phyloP scores from a whole-genome alignment of 1,284 basidiomycete genomes.

The Trichosporon sp. region DNA sequence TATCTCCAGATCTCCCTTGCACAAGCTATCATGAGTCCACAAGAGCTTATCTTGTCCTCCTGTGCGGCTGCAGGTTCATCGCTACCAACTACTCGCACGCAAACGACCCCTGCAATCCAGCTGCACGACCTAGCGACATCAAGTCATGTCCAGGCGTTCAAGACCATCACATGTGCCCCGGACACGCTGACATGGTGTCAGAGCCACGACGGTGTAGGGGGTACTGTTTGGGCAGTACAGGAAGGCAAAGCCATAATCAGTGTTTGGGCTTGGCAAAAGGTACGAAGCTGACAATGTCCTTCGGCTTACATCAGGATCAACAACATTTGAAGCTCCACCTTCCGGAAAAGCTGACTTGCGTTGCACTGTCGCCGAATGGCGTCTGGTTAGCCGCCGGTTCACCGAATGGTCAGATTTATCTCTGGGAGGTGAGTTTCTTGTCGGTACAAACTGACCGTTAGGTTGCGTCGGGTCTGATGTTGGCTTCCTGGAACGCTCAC shows the following conservation, averaged over 20 bases:
- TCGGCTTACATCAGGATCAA: slow-evolving; percentile 68
- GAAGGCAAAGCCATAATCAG: slow-evolving; percentile 56
- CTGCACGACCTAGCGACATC: slow-evolving; percentile 55
- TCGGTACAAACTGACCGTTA: slow-evolving; percentile 51
- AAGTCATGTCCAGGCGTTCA: slow-evolving; percentile 55
- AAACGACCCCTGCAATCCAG: slow-evolving; percentile 50
- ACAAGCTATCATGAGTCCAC: slow-evolving; percentile 37
- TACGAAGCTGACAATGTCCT: slow-evolving; percentile 31
- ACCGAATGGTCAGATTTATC: slow-evolving; percentile 80
- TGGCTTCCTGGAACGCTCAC: slow-evolving; percentile 90
- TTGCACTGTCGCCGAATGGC: slow-evolving; percentile 73
- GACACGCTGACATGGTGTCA: slow-evolving; percentile 48
- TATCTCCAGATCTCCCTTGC: no score
- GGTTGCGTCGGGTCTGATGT: slow-evolving; percentile 85
- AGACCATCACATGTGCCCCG: slow-evolving; percentile 47
- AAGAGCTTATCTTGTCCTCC: slow-evolving; percentile 53
- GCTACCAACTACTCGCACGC: slow-evolving; percentile 33
- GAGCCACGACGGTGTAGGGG: slow-evolving; percentile 50
- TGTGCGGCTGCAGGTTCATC: slow-evolving; percentile 42
- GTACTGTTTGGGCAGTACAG: slow-evolving; percentile 55
- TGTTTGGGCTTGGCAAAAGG: slow-evolving; percentile 60
- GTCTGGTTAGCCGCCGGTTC: slow-evolving; percentile 84
- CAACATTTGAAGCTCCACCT: slow-evolving; percentile 80
- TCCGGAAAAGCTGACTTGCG: slow-evolving; percentile 81
- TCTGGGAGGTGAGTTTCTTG: slow-evolving; percentile 82